Conservation (phyloP, 768 basidiomycete species). For the Xerocomellus amylosporus region DNA sequence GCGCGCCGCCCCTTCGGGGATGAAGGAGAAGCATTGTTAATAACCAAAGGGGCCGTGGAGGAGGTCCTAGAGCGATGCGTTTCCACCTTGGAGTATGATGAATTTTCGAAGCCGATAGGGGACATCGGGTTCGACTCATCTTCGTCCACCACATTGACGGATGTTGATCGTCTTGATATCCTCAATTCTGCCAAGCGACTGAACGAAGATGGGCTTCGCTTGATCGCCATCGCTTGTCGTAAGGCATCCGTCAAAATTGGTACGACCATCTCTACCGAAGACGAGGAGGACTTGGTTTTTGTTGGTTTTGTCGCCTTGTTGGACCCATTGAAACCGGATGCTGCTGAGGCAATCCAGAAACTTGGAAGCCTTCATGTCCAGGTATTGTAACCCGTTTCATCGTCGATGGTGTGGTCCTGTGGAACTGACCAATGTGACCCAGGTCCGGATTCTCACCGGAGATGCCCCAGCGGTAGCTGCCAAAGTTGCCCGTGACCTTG, state of each 20-base stretch:
- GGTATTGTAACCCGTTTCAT: conserved; percentile 14
- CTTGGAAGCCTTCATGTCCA: conserved; percentile 30
- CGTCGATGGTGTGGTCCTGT: not conserved
- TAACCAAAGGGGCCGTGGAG: conserved; percentile 33
- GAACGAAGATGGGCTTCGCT: conserved; percentile 33
- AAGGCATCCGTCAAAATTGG: conserved; percentile 16
- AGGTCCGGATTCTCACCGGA: conserved; percentile 37
- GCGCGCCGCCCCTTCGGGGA: conserved; percentile 24
- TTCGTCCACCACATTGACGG: conserved; percentile 16
- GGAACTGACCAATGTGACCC: conserved; percentile 4
- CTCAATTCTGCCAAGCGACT: conserved; percentile 27
- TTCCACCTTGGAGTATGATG: conserved; percentile 18
- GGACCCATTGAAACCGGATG: conserved; percentile 33
- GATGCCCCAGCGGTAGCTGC: conserved; percentile 35
- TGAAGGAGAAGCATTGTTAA: conserved; percentile 22
- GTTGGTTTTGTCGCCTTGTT: conserved; percentile 30
- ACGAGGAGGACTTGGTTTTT: conserved; percentile 31
- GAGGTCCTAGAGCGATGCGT: conserved; percentile 33
- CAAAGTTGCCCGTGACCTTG: conserved; percentile 38
- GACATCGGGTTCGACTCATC: conserved; percentile 18
- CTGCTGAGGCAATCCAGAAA: conserved; percentile 29
- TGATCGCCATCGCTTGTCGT: conserved; percentile 30
- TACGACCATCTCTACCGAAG: conserved; percentile 17
- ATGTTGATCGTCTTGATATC: conserved; percentile 19
- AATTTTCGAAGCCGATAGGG: conserved; percentile 10